Base-by-base conservation (phyloP, 805 yeast species). In the Nakazawaea ambrosiae region DNA sequence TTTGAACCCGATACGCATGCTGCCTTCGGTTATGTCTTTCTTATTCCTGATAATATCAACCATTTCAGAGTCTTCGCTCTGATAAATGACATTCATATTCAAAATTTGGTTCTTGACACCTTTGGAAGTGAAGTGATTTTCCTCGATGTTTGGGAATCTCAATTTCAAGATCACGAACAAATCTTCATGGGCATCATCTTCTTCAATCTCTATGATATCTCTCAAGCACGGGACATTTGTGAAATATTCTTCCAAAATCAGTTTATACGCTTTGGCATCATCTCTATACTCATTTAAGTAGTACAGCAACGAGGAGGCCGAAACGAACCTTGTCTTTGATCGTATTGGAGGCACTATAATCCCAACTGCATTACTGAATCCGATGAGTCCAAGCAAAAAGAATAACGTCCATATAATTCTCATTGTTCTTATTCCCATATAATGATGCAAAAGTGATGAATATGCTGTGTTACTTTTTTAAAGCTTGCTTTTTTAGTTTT, bases 61-160 rank as follows among this genome's bases (percentile, higher is more conserved):
- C 27, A 32, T 27, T 2, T 20, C 15, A 12, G 20, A 7, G 5
- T 11, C 22, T 6, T 5, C 8, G n/a, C 20, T 37, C 2, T n/a
- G 15, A 17, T 37, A 36, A 9, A 37, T 37, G 4, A 37, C 23
- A 15, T 37, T 37, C 28, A 37, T 16, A n/a, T 32, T 37, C 15
- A 37, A 27, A 3, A 27, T 16, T n/a, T 37, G 40, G 14, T 20
- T 37, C 25, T 32, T 32, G 24, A 22, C 7, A 7, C 40, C 40
- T 26, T 28, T 27, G 16, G 12, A 10, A 30, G 26, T 37, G 26
- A 12, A 37, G 2, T 16, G 16, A 23, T 37, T 37, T 1, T 27
- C 29, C 1, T 27, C 33, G n/a, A 37, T 32, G 27, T 37, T 32
- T 5, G 16, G 12, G 28, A 37, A 37, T 19, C 32, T 32, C 27